Base-by-base conservation (phyloP, 1,284 basidiomycete species). In the Cutaneotrichosporon cutaneum region DNA sequence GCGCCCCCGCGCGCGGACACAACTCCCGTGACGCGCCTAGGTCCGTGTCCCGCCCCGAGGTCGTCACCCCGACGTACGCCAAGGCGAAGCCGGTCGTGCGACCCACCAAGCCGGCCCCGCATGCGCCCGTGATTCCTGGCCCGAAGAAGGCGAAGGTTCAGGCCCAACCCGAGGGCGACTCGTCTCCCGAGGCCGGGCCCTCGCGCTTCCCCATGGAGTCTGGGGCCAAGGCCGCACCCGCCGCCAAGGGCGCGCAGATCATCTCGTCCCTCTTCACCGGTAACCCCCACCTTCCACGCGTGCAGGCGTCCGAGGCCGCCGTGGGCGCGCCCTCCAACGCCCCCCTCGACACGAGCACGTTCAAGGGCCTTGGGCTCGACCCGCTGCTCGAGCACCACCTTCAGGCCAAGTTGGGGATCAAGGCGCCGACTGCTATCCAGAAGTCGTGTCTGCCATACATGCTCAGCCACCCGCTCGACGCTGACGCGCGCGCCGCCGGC, bases 181-280 rank as follows among this genome's bases (percentile, higher is more conserved):
- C 33, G 35, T 54, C 60, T n/a, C 42, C 62, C 5, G 58, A 64
- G 21, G 67, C 67, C 13, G 67, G 70, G 16, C 68, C 67, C 1
- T 68, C 68, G 0, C 58, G 65, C 16, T 56, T 63, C 8, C 65
- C 62, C 2, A 39, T 54, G 21, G 45, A 24, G 48, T n/a, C n/a
- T n/a, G 27, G 8, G 6, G 52, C 36, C 18, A 24, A 51, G 26
- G 42, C 57, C 30, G 35, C 48, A 24, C 14, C 53, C 24, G n/a
- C n/a, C n/a, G n/a, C n/a, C n/a, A 26, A 52, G 10, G 48, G 60
- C 61, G 51, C 84, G 5, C 90, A 94, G 73, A 82, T 94, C 64
- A 92, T 96, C 68, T 96, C 94, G 0, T 94, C 92, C 3, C 83
- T 97, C 4, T 97, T 97, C 82, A 87, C 91, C 0, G 90, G 86